These are phyloP conservation scores for Candida arabinofermentans DNA, from an alignment of 805 yeast genomes.

Conservation along the genomic window DNA sequence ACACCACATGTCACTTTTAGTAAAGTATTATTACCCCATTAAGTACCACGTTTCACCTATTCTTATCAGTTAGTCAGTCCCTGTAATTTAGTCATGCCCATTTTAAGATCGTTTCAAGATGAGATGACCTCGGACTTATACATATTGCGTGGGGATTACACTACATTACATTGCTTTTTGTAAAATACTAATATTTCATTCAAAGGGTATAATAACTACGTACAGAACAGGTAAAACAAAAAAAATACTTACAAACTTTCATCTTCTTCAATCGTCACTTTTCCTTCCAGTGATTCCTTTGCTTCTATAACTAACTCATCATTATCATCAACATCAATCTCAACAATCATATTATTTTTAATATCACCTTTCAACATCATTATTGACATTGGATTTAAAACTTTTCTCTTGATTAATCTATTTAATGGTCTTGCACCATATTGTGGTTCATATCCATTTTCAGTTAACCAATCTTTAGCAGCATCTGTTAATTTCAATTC, in stretches of 20 bases:
- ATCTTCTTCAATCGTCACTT: conserved; percentile 1
- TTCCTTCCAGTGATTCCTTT: conserved; percentile 1
- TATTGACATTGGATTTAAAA: conserved; percentile 88
- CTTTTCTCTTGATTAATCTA: conserved; percentile 74
- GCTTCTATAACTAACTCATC: conserved; percentile 19
- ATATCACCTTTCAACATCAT: conserved; percentile 77
- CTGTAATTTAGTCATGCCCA: too few species aligned
- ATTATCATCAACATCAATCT: conserved; percentile 41
- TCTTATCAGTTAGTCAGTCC: too few species aligned
- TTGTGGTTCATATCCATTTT: conserved; percentile 82
- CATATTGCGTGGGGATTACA: too few species aligned
- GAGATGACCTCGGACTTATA: too few species aligned
- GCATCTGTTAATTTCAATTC: conserved; percentile 44
- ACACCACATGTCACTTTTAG: too few species aligned
- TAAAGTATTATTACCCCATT: too few species aligned
- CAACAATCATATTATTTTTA: conserved; percentile 50
- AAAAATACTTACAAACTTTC: too few species aligned
- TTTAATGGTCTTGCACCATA: conserved; percentile 97
- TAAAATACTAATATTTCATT: too few species aligned
- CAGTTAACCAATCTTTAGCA: conserved; percentile 76
- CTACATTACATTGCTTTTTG: too few species aligned
- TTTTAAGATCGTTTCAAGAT: too few species aligned
- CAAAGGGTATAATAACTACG: too few species aligned
- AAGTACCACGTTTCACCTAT: too few species aligned
- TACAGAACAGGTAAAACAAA: background rate